Conservation (phyloP, 352 stramenopile genomes). For the Pythium aristosporum region DNA sequence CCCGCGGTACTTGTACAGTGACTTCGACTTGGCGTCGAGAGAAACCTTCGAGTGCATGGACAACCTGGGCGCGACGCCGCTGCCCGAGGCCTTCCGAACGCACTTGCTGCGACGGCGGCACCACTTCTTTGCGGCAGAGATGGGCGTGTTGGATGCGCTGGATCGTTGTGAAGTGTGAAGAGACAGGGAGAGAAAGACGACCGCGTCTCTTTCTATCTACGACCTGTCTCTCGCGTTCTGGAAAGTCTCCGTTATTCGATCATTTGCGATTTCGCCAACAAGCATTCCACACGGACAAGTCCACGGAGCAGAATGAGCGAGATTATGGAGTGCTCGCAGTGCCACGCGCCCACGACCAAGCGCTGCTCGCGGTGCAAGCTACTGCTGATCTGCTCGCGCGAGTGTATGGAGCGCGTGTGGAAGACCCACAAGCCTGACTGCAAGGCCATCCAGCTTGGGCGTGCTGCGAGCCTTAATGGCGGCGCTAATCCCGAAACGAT, state of each 20-base stretch:
- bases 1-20: conserved; percentile 41
- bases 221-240: background rate
- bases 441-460: background rate
- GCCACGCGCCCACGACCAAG: conserved; percentile 6
- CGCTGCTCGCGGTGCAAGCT: conserved; percentile 16
- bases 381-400: conserved; percentile 9
- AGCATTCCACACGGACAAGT: too few species aligned
- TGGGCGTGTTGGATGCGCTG: conserved; percentile 9
- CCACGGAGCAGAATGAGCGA: conserved; percentile 6
- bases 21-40: conserved; percentile 15
- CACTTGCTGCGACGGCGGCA: conserved; percentile 21
- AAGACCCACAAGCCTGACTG: conserved; percentile 16
- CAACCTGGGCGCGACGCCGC: conserved; percentile 19
- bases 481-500: conserved; percentile 6
- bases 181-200: background rate
- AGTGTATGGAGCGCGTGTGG: conserved; percentile 7
- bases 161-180: conserved; percentile 17
- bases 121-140: conserved; percentile 27
- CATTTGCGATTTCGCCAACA: background rate
- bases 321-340: conserved; percentile 5
- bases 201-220: background rate
- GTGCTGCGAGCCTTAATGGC: background rate
- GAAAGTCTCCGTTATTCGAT: background rate
- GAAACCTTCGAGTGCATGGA: conserved; percentile 29
- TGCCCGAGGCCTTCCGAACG: conserved; percentile 12